Evolutionary conservation across 2,329 filamentous ascomycete genomes (phyloP), one percentile per base, ranked within the genome.

Genomic region (Magnaporthales sp.): DNA sequence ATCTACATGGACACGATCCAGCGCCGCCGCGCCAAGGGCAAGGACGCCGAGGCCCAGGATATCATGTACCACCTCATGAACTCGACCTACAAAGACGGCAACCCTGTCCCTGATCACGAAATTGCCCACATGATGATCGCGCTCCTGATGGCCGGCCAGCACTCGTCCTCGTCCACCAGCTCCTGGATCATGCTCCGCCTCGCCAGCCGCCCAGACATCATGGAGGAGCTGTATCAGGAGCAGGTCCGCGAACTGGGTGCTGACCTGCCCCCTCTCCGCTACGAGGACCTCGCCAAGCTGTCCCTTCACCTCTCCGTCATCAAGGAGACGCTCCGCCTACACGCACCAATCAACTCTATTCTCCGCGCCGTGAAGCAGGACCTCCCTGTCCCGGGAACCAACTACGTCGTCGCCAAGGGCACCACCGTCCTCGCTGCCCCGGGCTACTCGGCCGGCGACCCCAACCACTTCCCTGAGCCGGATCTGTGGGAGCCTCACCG

Each of bases 321-420:
- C 79, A 95, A 94, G 81, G 93, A 97, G 80, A 96, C 93, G 2
- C 89, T 97, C 54, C 91, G 93, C 69, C 83, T 97, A 19, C 91
- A 97, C 77, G 91, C 93, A 1, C 93, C 93, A 0, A 97, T 98
- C 74, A 93, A 97, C 84, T 95, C 91, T 64, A 96, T 98, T 74
- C 87, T 98, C 84, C 92, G 93, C 73, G 91, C 91, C 72, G 94
- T 97, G 77, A 97, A 94, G 81, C 86, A 87, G 70, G 92, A 93
- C 68, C 92, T 97, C 86, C 85, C 88, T 11, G 86, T 97, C 29
- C 88, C 92, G 31, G 91, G 91, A 70, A 96, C 92, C 58, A 90
- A 90, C 72, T 96, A 89, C 74, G 87, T 91, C 67, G 87, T 98
- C 70, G 93, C 94, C 8, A 86, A 90, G 4, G 87, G 85, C 61